These are phyloP conservation scores for Chaetoceros muelleri DNA, from an alignment of 108 stramenopile species.

Conservation along the genomic window DNA sequence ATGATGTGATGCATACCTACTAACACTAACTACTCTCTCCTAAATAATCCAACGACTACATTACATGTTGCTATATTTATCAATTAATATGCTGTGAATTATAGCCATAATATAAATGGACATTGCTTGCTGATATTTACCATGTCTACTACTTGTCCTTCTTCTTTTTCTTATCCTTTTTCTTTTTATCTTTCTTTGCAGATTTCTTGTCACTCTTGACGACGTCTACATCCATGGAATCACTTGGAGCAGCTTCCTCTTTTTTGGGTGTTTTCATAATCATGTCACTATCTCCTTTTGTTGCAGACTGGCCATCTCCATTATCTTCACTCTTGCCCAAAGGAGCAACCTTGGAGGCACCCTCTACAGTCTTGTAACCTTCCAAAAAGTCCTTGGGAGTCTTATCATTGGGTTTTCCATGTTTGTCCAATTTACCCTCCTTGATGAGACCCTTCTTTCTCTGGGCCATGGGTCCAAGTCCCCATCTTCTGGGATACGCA, in stretches of 20 bases:
- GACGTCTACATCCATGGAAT: constrained; percentile 7
- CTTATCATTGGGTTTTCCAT: constrained; percentile 94
- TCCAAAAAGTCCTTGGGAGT: constrained; percentile 91
- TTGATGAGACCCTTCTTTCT: constrained; percentile 96
- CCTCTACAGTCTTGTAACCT: constrained; percentile 47
- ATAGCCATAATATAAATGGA: too few species aligned
- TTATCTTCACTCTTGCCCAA: constrained; percentile 9
- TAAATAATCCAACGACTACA: too few species aligned
- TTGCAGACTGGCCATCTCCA: constrained; percentile 14
- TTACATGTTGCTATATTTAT: too few species aligned
- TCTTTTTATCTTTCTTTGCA: constrained; percentile 59
- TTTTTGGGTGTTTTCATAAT: constrained; percentile 23
- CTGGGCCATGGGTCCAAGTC: constrained; percentile 96
- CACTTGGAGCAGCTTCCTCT: too few species aligned
- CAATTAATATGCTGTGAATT: too few species aligned
- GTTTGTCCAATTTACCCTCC: constrained; percentile 97
- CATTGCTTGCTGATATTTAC: too few species aligned
- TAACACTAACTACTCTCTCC: too few species aligned
- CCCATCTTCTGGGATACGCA: constrained; percentile 98
- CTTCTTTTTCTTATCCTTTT: constrained; percentile 39
- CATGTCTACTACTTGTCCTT: constrained; percentile 5
- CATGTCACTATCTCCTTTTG: constrained; percentile 11
- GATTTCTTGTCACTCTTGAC: constrained; percentile 15
- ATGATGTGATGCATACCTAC: too few species aligned
- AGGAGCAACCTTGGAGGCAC: constrained; percentile 9